These are phyloP conservation scores for Chernovozyma sophiae-reginae DNA, from an alignment of 1,139 yeast genomes.

Conservation along the genomic window DNA sequence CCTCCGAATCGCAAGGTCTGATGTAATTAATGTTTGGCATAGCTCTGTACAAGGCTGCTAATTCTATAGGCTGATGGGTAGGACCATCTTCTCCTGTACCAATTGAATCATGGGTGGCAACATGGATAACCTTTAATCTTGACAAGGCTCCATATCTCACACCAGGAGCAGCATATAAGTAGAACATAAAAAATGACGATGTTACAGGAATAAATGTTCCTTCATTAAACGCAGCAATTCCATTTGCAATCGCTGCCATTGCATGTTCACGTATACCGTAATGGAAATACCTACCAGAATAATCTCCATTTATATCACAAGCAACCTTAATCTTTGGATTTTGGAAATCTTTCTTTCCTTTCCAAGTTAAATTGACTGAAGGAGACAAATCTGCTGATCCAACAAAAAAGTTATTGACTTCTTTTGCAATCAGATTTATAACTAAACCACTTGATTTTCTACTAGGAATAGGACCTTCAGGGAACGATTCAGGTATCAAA, in stretches of 20 bases:
- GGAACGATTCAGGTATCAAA: no score
- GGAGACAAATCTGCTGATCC: constrained; percentile 27
- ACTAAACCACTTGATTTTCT: no score
- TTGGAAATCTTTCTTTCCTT: constrained; percentile 21
- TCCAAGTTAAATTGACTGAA: constrained; percentile 24
- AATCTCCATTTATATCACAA: constrained; percentile 24
- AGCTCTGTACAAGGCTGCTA: constrained; percentile 27
- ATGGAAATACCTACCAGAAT: constrained; percentile 25
- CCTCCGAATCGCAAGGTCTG: constrained; percentile 27
- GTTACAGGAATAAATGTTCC: constrained; percentile 33
- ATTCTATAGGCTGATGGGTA: constrained; percentile 34
- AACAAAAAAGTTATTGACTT: constrained; percentile 18
- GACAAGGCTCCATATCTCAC: constrained; percentile 32
- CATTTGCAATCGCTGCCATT: constrained; percentile 33
- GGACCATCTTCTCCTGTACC: constrained; percentile 40
- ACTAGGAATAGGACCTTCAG: no score
- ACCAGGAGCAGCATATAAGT: constrained; percentile 33
- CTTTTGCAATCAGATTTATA: no score
- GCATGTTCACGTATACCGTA: constrained; percentile 35
- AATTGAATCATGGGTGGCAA: constrained; percentile 37
- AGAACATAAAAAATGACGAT: constrained; percentile 33
- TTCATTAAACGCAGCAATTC: constrained; percentile 29
- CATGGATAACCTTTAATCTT: constrained; percentile 27
- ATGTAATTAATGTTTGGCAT: constrained; percentile 27
- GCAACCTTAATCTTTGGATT: constrained; percentile 16